Conservation (phyloP, 1,284 basidiomycete species). For the Neonothopanus nambi region DNA sequence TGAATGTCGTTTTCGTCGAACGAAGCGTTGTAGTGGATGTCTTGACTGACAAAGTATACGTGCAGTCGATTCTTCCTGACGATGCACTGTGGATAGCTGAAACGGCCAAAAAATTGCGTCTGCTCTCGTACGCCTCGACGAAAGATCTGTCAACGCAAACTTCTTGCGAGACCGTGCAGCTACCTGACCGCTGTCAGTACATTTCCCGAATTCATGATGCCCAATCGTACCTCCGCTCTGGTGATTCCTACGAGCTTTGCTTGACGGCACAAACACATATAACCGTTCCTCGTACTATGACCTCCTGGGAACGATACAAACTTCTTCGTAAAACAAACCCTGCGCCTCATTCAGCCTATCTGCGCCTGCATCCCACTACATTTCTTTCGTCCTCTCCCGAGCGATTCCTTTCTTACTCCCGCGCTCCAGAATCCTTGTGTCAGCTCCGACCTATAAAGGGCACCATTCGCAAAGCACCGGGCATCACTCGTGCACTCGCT, state of each 20-base stretch:
- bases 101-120: conserved; percentile 31
- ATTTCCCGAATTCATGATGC: conserved; percentile 72
- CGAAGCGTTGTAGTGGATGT: conserved; percentile 72
- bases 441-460: conserved; percentile 98
- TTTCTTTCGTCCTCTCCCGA: conserved; percentile 88
- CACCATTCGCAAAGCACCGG: conserved; percentile 71
- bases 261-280: conserved; percentile 79
- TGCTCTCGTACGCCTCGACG: conserved; percentile 22
- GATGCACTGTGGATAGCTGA: conserved; percentile 60
- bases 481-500: conserved; percentile 62
- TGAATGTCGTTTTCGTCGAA: conserved; percentile 74
- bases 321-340: conserved; percentile 78
- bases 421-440: conserved; percentile 60
- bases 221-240: conserved; percentile 76
- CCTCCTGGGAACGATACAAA: conserved; percentile 76
- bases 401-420: conserved; percentile 86
- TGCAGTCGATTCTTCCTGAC: conserved; percentile 64
- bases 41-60: conserved; percentile 44
- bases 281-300: conserved; percentile 44
- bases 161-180: conserved; percentile 35
- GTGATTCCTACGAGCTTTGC: conserved; percentile 97
- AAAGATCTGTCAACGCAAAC: conserved; percentile 18
- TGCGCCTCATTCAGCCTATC: conserved; percentile 87
- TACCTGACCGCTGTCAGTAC: conserved; percentile 66
- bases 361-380: conserved; percentile 69